Base-by-base conservation (phyloP, 345 rosid genomes). In the Lagerstroemia speciosa region DNA sequence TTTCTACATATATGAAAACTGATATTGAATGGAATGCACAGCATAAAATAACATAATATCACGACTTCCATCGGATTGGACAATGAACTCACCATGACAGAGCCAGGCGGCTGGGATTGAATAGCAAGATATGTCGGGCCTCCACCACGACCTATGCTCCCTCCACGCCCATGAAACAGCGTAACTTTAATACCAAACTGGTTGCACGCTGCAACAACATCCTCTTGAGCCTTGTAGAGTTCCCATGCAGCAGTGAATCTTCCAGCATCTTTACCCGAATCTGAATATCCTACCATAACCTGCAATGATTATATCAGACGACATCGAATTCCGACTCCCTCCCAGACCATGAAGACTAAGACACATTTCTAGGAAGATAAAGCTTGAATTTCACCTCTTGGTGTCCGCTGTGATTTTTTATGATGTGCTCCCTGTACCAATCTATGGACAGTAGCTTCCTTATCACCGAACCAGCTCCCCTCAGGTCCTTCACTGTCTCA, bases 281-380 rank as follows among this genome's bases (percentile, higher is more conserved):
- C 97, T 58, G 97, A 91, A 83, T 89, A 93, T 79, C 98, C 98
- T 75, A 93, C 98, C 98, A 93, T 91, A 70, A 93, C 98, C 98
- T 90, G 67, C 68, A 5, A 37, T 30, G 72, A 81, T 16, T 68
- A 26, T 46, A 26, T n/a, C n/a, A 55, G 32, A 36, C 29, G 22
- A 10, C 30, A 11, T 3, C 8, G 30, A 36, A 11, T 38, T 24
- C 12, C n/a, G 24, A 43, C 48, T 10, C 48, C 24, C 24, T 22
- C 6, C 8, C 6, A 1, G 46, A 26, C 5, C 10, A 57, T 24
- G 15, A 27, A 57, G 6, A 34, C 27, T n/a, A 9, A 43, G 8
- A 15, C 32, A 14, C 2, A 38, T 64, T 11, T 5, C 37, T 36
- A 0, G 67, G 6, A 17, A 34, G 48, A 16, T 20, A 36, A 32